phyloP scores from a whole-genome alignment of 2,329 filamentous ascomycete species.

The Tolypocladium tundrense region DNA sequence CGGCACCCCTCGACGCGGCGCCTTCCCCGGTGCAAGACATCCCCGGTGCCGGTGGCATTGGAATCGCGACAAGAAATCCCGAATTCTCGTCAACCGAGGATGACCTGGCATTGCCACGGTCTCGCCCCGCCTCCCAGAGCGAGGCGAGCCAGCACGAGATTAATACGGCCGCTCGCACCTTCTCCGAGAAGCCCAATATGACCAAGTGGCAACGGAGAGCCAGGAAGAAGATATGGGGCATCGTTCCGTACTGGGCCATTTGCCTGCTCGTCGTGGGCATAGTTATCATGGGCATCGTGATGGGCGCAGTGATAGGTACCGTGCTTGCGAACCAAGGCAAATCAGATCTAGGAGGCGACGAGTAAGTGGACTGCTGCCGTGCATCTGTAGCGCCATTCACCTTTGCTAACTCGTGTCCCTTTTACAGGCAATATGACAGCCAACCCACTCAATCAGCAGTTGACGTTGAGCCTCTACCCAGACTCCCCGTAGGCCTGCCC shows the following conservation, averaged over 20 bases:
- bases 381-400: neutral
- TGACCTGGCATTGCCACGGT: slow-evolving; percentile 39
- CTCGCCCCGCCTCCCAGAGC: slow-evolving; percentile 42
- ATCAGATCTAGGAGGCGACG: slow-evolving; percentile 7
- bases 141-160: slow-evolving; percentile 44
- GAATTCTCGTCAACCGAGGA: slow-evolving; percentile 50
- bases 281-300: slow-evolving; percentile 42
- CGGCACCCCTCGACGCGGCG: slow-evolving; percentile 6
- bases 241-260: slow-evolving; percentile 53
- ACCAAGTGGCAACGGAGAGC: slow-evolving; percentile 44
- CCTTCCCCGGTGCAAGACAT: slow-evolving; percentile 17
- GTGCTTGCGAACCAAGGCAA: slow-evolving; percentile 9
- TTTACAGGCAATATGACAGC: slow-evolving; percentile 10
- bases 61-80: slow-evolving; percentile 49
- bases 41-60: slow-evolving; percentile 50
- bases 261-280: slow-evolving; percentile 37
- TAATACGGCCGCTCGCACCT: slow-evolving; percentile 35
- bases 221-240: slow-evolving; percentile 44
- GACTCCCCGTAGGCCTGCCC: slow-evolving; percentile 39
- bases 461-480: slow-evolving; percentile 41
- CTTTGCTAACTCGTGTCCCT: neutral
- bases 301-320: slow-evolving; percentile 39
- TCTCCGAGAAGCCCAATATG: slow-evolving; percentile 36
- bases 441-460: slow-evolving; percentile 25
- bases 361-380: slow-evolving; percentile 10